Evolutionary conservation across 129 eudicot species (phyloP).

Genomic region (Centella asiatica): DNA sequence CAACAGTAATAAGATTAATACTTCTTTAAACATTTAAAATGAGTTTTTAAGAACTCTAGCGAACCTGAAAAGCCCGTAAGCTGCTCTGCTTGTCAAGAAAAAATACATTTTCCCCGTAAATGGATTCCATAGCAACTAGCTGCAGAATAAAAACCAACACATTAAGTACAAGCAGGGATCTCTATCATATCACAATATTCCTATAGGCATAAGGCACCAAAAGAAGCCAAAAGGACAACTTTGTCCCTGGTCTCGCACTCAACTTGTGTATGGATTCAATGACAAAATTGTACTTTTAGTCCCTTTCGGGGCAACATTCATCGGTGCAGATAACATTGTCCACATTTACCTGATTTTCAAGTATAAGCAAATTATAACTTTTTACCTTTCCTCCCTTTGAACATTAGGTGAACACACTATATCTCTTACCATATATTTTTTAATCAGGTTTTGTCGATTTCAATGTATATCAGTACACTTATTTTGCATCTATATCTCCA

Average conservation of each 20-base stretch:
- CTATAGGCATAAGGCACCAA: no score
- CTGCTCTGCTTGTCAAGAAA: conserved; percentile 47
- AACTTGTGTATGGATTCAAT: no score
- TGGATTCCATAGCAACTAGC: conserved; percentile 80
- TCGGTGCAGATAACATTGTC: no score
- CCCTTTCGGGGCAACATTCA: no score
- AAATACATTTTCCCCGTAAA: conserved; percentile 65
- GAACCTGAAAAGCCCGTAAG: conserved; percentile 67
- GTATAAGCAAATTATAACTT: background rate
- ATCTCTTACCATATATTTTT: background rate
- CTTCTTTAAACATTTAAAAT: conserved; percentile 6
- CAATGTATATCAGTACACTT: background rate
- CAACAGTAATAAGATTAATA: conserved; percentile 1
- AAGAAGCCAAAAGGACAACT: no score
- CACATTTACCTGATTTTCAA: background rate
- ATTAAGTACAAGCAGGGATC: background rate
- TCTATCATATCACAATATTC: background rate
- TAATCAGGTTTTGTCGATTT: background rate
- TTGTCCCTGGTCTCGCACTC: no score
- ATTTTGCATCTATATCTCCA: no score
- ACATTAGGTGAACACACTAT: background rate
- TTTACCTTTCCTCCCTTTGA: background rate
- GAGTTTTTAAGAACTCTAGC: background rate
- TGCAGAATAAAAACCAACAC: conserved; percentile 15
- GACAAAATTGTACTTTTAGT: no score